phyloP scores from a whole-genome alignment of 768 basidiomycete genomes.

The Amanita pseudoporphyria region DNA sequence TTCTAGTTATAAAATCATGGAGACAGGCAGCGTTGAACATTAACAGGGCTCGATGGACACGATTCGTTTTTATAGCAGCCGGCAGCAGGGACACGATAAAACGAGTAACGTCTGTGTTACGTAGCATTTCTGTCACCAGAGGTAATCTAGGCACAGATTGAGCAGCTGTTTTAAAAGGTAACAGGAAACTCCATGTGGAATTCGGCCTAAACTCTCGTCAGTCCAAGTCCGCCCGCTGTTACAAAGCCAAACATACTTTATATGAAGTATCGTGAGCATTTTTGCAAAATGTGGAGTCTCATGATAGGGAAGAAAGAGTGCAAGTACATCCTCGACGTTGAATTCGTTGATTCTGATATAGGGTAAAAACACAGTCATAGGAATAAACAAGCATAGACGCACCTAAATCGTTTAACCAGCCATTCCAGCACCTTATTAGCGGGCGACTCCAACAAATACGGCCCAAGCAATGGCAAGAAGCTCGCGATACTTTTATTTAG shows the following conservation, averaged over 20 bases:
- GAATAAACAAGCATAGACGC: constrained; percentile 14
- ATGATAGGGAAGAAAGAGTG: constrained; percentile 89
- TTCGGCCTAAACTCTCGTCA: constrained; percentile 36
- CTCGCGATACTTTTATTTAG: constrained; percentile 52
- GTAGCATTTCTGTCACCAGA: constrained; percentile 70
- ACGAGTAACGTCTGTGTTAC: constrained; percentile 60
- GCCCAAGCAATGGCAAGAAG: constrained; percentile 66
- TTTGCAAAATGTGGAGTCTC: constrained; percentile 92
- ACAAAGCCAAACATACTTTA: constrained; percentile 40
- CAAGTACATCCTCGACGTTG: constrained; percentile 69
- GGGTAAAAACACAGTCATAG: constrained; percentile 4
- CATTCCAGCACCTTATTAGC: constrained; percentile 86
- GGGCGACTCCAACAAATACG: constrained; percentile 73
- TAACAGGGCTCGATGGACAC: constrained; percentile 60
- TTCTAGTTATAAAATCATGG: constrained; percentile 67
- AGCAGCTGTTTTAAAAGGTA: constrained; percentile 68
- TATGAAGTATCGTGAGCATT: constrained; percentile 79
- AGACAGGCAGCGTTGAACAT: constrained; percentile 76
- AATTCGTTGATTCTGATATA: constrained; percentile 78
- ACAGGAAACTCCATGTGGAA: constrained; percentile 58
- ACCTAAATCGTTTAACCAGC: constrained; percentile 92
- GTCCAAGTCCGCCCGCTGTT: background rate
- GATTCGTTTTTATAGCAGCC: constrained; percentile 36
- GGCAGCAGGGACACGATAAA: constrained; percentile 64
- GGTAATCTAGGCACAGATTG: constrained; percentile 64